Conservation (phyloP, 2,329 filamentous ascomycete genomes). For the Mycosphaerella sp. region DNA sequence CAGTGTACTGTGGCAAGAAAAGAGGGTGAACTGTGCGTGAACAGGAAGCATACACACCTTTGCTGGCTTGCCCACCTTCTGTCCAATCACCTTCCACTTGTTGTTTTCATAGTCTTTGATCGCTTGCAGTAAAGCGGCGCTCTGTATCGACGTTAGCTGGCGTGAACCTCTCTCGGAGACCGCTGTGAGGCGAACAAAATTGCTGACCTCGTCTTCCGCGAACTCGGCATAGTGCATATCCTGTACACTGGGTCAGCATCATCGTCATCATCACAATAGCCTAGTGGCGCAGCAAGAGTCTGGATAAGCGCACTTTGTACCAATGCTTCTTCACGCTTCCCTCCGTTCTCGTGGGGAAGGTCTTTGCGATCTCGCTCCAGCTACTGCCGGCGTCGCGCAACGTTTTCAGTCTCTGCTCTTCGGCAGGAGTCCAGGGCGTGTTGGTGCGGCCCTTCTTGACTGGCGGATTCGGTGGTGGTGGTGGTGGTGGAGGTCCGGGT, state of each 20-base stretch:
- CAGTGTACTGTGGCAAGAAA: neutral
- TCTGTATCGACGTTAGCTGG: constrained; percentile 46
- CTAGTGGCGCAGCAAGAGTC: neutral
- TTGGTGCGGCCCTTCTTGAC: constrained; percentile 97
- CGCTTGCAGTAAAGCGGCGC: constrained; percentile 73
- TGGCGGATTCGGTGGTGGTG: constrained; percentile 41
- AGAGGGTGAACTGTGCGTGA: too few relatives aligned
- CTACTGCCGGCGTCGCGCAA: constrained; percentile 91
- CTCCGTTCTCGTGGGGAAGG: constrained; percentile 89
- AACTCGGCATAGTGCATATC: constrained; percentile 99
- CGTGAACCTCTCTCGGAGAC: constrained; percentile 12
- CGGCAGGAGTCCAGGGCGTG: constrained; percentile 92
- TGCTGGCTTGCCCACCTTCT: constrained; percentile 94
- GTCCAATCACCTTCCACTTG: constrained; percentile 96
- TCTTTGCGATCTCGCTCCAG: constrained; percentile 98
- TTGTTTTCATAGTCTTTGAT: constrained; percentile 99
- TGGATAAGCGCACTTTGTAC: constrained; percentile 68
- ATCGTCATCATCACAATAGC: neutral
- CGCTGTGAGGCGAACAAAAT: constrained; percentile 37
- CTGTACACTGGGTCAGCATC: constrained; percentile 41
- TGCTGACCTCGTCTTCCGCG: constrained; percentile 83
- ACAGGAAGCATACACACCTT: constrained; percentile 55
- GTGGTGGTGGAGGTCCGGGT: constrained; percentile 30
- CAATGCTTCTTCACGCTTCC: constrained; percentile 99
- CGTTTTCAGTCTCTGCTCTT: constrained; percentile 85